phyloP scores from a whole-genome alignment of 768 basidiomycete genomes.

The Mycena sanguinolenta region DNA sequence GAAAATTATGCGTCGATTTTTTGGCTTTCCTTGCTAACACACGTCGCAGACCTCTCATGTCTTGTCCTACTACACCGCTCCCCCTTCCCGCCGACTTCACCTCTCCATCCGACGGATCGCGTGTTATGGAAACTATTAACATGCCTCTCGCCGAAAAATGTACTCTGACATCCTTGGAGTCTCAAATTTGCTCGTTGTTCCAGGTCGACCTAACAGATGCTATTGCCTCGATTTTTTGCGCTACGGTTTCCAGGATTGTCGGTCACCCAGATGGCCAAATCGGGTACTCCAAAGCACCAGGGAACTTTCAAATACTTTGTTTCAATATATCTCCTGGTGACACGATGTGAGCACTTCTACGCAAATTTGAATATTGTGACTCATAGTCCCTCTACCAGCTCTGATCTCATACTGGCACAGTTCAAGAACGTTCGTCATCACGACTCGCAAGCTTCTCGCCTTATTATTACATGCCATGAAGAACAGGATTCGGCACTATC shows the following conservation, averaged over 20 bases:
- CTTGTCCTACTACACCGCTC: constrained; percentile 12
- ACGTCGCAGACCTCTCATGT: constrained; percentile 7
- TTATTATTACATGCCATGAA: constrained; percentile 4
- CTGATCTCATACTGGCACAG: constrained; percentile 8
- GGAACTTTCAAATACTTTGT: constrained; percentile 6
- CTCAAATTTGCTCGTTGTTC: constrained; percentile 9
- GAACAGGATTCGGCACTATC: constrained; percentile 6
- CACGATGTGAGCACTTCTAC: constrained; percentile 9
- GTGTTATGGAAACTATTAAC: constrained; percentile 10
- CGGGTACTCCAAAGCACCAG: constrained; percentile 8
- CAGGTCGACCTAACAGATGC: constrained; percentile 6
- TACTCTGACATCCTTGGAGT: constrained; percentile 7
- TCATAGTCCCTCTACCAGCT: constrained; percentile 9
- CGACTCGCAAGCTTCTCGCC: constrained; percentile 5
- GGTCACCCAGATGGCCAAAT: constrained; percentile 4
- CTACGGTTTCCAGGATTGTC: constrained; percentile 5
- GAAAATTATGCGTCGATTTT: not conserved
- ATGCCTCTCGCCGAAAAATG: constrained; percentile 11
- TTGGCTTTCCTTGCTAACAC: constrained; percentile 9
- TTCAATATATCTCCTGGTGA: constrained; percentile 12
- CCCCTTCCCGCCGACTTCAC: constrained; percentile 9
- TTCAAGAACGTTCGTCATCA: constrained; percentile 7
- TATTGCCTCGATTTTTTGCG: constrained; percentile 13
- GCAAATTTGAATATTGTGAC: constrained; percentile 5
- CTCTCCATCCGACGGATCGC: constrained; percentile 7